phyloP scores from a whole-genome alignment of 106 monocot genomes.

The Dioscorea alata region DNA sequence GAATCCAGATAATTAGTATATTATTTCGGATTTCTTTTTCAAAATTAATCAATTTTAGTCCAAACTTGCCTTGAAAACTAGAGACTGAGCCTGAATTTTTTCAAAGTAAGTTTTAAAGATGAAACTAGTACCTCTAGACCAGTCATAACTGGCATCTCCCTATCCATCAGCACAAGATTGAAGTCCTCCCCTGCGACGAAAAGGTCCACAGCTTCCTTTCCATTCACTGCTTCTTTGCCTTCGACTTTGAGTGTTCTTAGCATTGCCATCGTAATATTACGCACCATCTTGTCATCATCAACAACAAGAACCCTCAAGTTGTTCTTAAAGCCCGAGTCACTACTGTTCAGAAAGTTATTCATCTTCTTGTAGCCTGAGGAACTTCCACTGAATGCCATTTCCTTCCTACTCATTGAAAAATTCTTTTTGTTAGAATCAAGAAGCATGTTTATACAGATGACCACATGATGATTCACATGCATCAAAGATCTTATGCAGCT shows the following conservation, averaged over 20 bases:
- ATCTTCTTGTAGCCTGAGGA: too few species aligned
- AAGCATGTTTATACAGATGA: too few species aligned
- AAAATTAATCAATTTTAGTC: background rate
- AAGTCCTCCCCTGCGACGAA: background rate
- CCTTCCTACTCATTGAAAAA: too few species aligned
- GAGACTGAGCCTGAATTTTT: background rate
- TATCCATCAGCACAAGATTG: conserved; percentile 5
- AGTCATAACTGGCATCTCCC: conserved; percentile 5
- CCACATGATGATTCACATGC: too few species aligned
- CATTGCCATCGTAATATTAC: background rate
- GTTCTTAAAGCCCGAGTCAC: background rate
- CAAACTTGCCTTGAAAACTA: background rate
- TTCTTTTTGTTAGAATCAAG: too few species aligned
- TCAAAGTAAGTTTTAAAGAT: background rate
- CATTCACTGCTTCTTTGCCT: background rate
- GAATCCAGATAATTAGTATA: too few species aligned
- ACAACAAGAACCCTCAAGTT: conserved; percentile 2
- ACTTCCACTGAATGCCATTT: too few species aligned
- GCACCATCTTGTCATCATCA: background rate
- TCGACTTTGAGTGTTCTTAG: background rate
- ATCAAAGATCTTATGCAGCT: too few species aligned
- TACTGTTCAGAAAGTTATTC: background rate
- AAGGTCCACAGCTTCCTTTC: conserved; percentile 1
- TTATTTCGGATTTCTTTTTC: background rate
- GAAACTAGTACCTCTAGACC: background rate